Conservation (phyloP, 2,329 filamentous ascomycete species). For the Fusarium euwallaceae region DNA sequence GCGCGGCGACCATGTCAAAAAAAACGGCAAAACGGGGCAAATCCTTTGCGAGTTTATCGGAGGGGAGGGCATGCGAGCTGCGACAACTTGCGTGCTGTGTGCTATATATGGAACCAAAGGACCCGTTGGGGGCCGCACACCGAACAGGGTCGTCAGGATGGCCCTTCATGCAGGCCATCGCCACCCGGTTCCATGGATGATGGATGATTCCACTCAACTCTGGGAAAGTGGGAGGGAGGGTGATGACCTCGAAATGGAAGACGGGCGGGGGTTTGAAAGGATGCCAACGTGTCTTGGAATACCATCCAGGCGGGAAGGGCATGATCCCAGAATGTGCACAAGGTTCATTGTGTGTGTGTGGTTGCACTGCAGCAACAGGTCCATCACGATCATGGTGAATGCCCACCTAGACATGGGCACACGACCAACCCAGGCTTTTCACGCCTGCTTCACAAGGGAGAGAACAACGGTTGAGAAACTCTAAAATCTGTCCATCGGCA, state of each 20-base stretch:
- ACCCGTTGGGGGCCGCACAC: background rate
- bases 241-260: constrained; percentile 14
- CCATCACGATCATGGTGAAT: background rate
- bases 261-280: constrained; percentile 1
- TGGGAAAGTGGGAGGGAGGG: constrained; percentile 2
- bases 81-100: background rate
- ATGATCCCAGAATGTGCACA: background rate
- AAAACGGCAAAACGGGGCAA: constrained; percentile 6
- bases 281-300: constrained; percentile 18
- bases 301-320: constrained; percentile 22
- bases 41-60: constrained; percentile 1
- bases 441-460: background rate
- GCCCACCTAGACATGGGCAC: background rate
- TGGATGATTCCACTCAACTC: background rate
- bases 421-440: constrained; percentile 9
- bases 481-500: background rate
- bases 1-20: background rate
- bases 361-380: constrained; percentile 29
- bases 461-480: background rate
- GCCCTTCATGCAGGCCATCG: background rate
- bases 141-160: background rate
- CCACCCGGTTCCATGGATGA: background rate
- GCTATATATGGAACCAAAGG: constrained; percentile 7
- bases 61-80: background rate
- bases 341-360: constrained; percentile 1